Evolutionary conservation across 2,329 filamentous ascomycete genomes (phyloP).

Genomic region (Trichoderma afroharzianum): DNA sequence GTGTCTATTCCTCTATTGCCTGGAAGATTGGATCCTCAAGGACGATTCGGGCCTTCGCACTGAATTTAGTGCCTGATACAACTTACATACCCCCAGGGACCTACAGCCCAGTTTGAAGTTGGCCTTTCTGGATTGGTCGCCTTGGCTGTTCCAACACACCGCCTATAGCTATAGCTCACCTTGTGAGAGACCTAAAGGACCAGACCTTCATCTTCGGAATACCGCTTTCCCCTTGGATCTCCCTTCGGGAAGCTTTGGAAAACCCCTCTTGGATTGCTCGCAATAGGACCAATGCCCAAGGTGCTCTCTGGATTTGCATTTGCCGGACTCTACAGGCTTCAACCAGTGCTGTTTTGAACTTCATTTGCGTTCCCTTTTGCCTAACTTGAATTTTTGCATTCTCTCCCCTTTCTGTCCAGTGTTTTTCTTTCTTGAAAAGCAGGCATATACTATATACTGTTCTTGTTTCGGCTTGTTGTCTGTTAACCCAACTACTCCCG

Average conservation of each 20-base stretch:
- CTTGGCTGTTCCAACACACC: constrained; percentile 16
- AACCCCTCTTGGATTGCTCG: constrained; percentile 9
- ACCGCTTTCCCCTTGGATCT: constrained; percentile 14
- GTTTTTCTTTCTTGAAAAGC: background rate
- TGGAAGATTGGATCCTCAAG: constrained; percentile 15
- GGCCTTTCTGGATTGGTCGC: constrained; percentile 18
- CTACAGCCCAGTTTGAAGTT: constrained; percentile 9
- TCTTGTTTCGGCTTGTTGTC: background rate
- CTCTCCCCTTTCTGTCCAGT: background rate
- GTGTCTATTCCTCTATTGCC: constrained; percentile 12
- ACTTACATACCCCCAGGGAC: constrained; percentile 14
- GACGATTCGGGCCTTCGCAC: constrained; percentile 19
- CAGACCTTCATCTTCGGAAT: constrained; percentile 13
- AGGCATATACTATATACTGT: background rate
- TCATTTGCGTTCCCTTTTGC: background rate
- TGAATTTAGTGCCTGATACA: constrained; percentile 19
- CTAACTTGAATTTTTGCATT: background rate
- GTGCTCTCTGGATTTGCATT: constrained; percentile 16
- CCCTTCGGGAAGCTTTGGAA: constrained; percentile 1
- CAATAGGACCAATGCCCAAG: constrained; percentile 18
- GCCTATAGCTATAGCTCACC: constrained; percentile 16
- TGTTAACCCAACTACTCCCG: background rate
- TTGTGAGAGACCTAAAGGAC: constrained; percentile 12
- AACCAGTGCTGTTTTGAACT: background rate
- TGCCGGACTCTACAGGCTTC: constrained; percentile 14